Conservation (phyloP, 345 rosid genomes). For the Eucalyptus caleyi region DNA sequence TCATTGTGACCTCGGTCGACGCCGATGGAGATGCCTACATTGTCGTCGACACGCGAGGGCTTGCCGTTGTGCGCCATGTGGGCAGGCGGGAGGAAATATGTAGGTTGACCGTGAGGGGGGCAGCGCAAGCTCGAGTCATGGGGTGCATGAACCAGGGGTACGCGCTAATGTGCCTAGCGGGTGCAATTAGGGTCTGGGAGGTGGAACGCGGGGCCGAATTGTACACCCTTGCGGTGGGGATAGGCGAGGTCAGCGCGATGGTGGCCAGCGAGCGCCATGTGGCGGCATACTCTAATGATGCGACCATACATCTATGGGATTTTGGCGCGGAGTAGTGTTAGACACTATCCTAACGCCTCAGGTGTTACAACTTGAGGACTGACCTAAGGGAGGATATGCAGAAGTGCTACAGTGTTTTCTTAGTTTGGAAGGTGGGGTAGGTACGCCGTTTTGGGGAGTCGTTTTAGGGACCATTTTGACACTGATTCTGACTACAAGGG, state of each 20-base stretch:
- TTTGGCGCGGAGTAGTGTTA: slow-evolving; percentile 39
- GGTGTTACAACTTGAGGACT: background rate
- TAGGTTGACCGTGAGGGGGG: slow-evolving; percentile 23
- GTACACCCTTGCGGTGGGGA: slow-evolving; percentile 37
- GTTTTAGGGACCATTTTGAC: background rate
- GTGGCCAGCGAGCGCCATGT: slow-evolving; percentile 67
- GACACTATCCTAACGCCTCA: background rate
- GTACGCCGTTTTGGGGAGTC: background rate
- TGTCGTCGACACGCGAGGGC: slow-evolving; percentile 35
- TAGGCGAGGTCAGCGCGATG: slow-evolving; percentile 44
- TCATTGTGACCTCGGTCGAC: slow-evolving; percentile 39
- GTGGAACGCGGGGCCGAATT: slow-evolving; percentile 24
- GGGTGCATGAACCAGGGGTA: slow-evolving; percentile 64
- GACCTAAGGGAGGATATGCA: background rate
- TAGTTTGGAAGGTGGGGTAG: background rate
- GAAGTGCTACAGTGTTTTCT: background rate
- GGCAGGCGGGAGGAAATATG: slow-evolving; percentile 28
- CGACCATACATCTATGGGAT: slow-evolving; percentile 72
- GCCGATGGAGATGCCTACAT: slow-evolving; percentile 32
- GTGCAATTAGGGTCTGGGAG: slow-evolving; percentile 56
- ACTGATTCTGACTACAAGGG: background rate
- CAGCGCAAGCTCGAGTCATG: slow-evolving; percentile 15
- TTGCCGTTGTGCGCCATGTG: slow-evolving; percentile 45
- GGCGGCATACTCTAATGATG: slow-evolving; percentile 42
- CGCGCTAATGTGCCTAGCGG: slow-evolving; percentile 59